Evolutionary conservation across 148 eudicot species (phyloP), one percentile per base, ranked within the genome.

Genomic region (Chenopodium formosanum): DNA sequence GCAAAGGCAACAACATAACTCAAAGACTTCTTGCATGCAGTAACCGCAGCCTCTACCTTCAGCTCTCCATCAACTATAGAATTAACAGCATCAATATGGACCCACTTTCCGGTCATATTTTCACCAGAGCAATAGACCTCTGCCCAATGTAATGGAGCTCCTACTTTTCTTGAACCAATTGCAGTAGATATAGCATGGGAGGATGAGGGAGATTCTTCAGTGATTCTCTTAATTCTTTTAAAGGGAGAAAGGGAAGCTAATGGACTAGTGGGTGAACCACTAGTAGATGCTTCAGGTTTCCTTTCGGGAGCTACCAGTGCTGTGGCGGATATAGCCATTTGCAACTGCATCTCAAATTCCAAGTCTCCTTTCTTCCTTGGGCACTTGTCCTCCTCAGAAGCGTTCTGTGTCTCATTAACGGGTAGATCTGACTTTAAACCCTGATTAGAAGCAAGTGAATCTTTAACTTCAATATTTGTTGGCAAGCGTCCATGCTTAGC

Each of bases 1-100:
- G 99, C 98, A 88, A 96, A 96, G 67, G 98, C 98, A 89, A 96
- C 89, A 4, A 86, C 99, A 86, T 96, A 96, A 92, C 99, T 89
- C 88, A 96, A 84, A 76, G 91, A 87, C 56, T 81, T 92, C 90
- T 87, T 91, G 88, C 97, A 96, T 48, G 95, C 98, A 88, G 98
- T 86, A 77, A 91, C 94, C 44, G 94, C 91, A 84, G 93, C 89
- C 89, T 96, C 99, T 71, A 96, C 99, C 85, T 90, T 88, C 76
- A 86, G 85, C 80, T 96, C 99, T 48, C 94, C 97, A 78, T 96
- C 97, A 47, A 91, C 83, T 58, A 94, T 89, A 72, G 91, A 87
- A 89, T 96, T 91, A 62, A 94, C 91, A 78, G 84, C 95, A 92
- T 94, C 99, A 68, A 96, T 87, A 83, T 94, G 99, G 63, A 96